Base-by-base conservation (phyloP, 164 flowering plant genomes). In the Piper longum region DNA sequence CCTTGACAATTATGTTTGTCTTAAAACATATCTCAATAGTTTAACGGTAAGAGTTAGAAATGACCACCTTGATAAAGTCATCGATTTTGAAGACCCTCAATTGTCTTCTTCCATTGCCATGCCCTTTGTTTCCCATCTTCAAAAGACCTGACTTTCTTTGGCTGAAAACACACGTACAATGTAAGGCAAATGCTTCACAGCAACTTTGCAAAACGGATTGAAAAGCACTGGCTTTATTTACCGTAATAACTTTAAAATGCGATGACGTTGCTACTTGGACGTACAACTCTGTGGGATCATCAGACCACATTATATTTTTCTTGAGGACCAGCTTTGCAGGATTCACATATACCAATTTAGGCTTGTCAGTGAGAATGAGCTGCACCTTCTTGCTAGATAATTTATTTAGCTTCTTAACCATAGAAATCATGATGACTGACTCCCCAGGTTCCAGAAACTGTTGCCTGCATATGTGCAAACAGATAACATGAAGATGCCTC, bases 401-500 rank as follows among this genome's bases (percentile, higher is more conserved):
- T 67, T 89, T 95, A 71, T 80, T 86, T n/a, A 95, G 26, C 66
- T 89, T 91, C 81, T 89, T 95, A 72, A 95, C 88, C 82, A 76
- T 89, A 4, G 99, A 95, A 76, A 95, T 95, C 98, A 95, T 87
- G 59, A 95, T 72, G 64, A 95, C 88, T 4, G 95, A 85, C 72
- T 95, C 99, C n/a, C 95, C 99, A 1, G 89, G 89, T 44, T 91
- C 98, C 80, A 95, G 70, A 70, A 95, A 91, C 67, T 91, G 91
- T 65, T 91, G 87, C 99, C 97, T 95, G 80, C 69, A 26, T 56
- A 60, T 41, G 54, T 40, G 48, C 63, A 65, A 40, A 64, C 4
- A 36, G 17, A 41, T 56, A 17, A 45, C 41, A 60, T 43, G 57
- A 19, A 12, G 57, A 66, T 5, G 14, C 52, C 52, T 14, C 52